Base-by-base conservation (phyloP, 2,329 filamentous ascomycete species). In the Pseudocercospora fijiensis region DNA sequence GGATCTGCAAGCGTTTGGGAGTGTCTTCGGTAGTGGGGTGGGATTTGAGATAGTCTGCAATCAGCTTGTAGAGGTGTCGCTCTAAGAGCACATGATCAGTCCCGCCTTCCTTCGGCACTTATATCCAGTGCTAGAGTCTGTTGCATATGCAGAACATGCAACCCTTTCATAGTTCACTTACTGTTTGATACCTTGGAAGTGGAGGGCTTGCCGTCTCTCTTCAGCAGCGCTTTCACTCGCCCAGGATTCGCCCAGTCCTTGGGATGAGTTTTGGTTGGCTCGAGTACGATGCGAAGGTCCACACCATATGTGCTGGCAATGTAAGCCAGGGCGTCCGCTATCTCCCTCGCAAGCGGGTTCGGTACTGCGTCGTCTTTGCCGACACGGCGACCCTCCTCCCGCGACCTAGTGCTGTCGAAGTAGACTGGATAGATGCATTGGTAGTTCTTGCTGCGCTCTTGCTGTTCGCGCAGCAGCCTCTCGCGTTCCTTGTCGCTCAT, bases 181-280 rank as follows among this genome's bases (percentile, higher is more conserved):
- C 85, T 91, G 72, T 89, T 90, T 75, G 87, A 87, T 52, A 90
- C 81, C 28, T 78, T 79, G 37, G 66, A 65, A 26, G 83, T 84
- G 41, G 82, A 72, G 52, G 78, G 73, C 66, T 78, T 78, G 33
- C 85, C 85, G 64, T 85, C 82, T 67, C 84, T 87, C 76, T 87
- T 89, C 61, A 97, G 81, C 73, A 88, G 80, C 57, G 98, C 87
- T 71, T 91, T 88, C 67, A 98, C 91, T 64, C 95, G 85, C 3
- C 95, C 95, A 11, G 95, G 95, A 80, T 99, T 99, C 62, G 90
- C 89, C 95, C 95, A 99, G 81, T 99, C 95, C 80, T 95, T 94
- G 6, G 95, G 95, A 78, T 99, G 95, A 65, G 88, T 85, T 82
- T 96, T 96, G 75, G 90, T 90, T 0, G 93, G 91, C 80, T 99